Evolutionary conservation across 352 stramenopile genomes (phyloP).

Genomic region (Pythium insidiosum): DNA sequence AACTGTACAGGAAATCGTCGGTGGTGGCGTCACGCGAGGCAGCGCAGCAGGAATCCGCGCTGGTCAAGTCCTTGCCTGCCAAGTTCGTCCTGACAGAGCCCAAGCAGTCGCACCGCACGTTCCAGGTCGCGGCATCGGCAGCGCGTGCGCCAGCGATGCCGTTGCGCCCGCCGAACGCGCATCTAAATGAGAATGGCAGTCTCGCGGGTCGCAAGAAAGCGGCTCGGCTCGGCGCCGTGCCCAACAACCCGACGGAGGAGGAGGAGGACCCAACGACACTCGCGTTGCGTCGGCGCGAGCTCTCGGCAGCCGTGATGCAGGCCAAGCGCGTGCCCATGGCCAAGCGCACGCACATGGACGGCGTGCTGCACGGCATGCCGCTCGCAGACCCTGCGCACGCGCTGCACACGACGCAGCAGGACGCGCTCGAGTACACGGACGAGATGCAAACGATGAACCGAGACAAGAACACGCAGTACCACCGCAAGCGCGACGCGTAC

Average conservation of each 20-base stretch:
- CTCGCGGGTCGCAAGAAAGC: conserved; percentile 1
- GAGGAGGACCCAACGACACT: conserved; percentile 6
- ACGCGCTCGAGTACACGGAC: conserved; percentile 48
- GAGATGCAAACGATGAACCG: conserved; percentile 79
- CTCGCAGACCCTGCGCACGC: conserved; percentile 16
- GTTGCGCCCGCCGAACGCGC: conserved; percentile 25
- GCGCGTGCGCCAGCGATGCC: conserved; percentile 47
- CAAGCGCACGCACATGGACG: conserved; percentile 77
- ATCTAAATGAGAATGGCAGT: conserved; percentile 31
- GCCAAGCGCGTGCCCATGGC: conserved; percentile 38
- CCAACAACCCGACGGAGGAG: conserved; percentile 1
- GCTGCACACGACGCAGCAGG: conserved; percentile 35
- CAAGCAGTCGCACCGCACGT: conserved; percentile 26
- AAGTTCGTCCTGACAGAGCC: conserved; percentile 65
- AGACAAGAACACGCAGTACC: conserved; percentile 60
- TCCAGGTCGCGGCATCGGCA: conserved; percentile 34
- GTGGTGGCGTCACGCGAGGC: conserved; percentile 24
- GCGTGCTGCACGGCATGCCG: conserved; percentile 54
- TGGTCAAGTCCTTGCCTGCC: conserved; percentile 41
- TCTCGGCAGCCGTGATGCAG: conserved; percentile 4
- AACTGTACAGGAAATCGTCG: conserved; percentile 40
- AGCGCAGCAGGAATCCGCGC: conserved; percentile 33
- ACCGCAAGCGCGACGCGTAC: conserved; percentile 80
- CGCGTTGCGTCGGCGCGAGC: conserved; percentile 7
- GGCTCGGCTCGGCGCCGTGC: background rate